Base-by-base conservation (phyloP, 306 rosid species). In the Malus fusca region DNA sequence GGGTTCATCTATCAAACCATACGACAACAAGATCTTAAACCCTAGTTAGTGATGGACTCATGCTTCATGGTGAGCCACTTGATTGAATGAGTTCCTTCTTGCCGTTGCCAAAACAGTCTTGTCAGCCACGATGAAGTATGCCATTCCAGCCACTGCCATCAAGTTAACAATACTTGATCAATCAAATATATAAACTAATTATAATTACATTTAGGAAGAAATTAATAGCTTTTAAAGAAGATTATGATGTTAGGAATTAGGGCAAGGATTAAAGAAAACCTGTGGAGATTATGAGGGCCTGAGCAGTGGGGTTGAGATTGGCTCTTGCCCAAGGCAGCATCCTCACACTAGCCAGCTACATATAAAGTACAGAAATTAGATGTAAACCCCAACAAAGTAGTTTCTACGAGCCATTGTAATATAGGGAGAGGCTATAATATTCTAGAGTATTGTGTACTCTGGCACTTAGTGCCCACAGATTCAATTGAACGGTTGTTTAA, bases 271-370 rank as follows among this genome's bases (percentile, higher is more conserved):
- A 4, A 61, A 23, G 23, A 52, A 66, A 74, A 92, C 96, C 99
- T 79, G 98, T 87, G 71, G 97, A 92, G 83, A 96, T 96, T 72
- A 96, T 87, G 76, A 96, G 97, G 62, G 99, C 99, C 85, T 96
- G 99, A 78, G 99, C 99, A 69, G 97, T 84, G 88, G 70, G 97
- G 69, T 96, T 96, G 53, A 92, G 97, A 75, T 96, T 68, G 60
- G 98, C 91, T 85, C 75, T 92, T 83, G 99, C 98, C 99, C 99
- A 96, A 61, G 99, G 99, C 69, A 92, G 82, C 97, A 89, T 84
- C 87, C 92, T 90, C 65, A 87, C 99, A 81, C 99, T 90, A 23
- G 96, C 97, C 51, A 92, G 53, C 99, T 90, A 88, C 84, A 81
- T 72, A 46, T 78, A 69, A 55, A 55, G 4, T n/a, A 55, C 4